phyloP scores from a whole-genome alignment of 1,284 basidiomycete species.

The Tilletiopsis washingtonensis region DNA sequence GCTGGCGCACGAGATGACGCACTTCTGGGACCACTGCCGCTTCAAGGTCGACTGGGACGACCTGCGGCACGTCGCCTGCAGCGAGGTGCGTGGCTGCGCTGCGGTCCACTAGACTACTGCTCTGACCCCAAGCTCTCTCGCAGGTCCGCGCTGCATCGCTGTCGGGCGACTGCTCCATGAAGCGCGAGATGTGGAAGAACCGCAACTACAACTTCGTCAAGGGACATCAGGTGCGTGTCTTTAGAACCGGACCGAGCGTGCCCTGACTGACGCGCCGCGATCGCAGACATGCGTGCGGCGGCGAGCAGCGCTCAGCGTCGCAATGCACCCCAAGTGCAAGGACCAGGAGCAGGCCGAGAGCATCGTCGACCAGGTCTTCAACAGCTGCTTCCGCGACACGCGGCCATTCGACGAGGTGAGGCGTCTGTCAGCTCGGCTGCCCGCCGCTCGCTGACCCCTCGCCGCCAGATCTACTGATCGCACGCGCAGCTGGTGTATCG shows the following conservation, averaged over 20 bases:
- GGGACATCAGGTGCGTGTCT: constrained; percentile 69
- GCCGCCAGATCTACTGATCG: too few species aligned
- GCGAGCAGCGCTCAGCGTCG: constrained; percentile 73
- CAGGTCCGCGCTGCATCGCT: constrained; percentile 90
- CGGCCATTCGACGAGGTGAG: constrained; percentile 97
- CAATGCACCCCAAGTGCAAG: constrained; percentile 71
- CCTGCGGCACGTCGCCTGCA: constrained; percentile 86
- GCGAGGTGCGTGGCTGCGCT: constrained; percentile 60
- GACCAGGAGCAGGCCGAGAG: constrained; percentile 64
- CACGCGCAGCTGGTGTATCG: too few species aligned
- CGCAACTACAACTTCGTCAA: constrained; percentile 76
- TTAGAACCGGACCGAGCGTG: constrained; percentile 2
- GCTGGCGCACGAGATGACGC: constrained; percentile 86
- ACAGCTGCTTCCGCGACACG: constrained; percentile 89
- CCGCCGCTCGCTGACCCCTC: too few species aligned
- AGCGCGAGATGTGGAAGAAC: constrained; percentile 64
- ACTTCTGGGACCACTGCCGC: constrained; percentile 88
- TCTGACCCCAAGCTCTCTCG: neutral
- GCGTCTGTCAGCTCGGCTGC: too few species aligned
- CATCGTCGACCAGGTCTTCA: constrained; percentile 92
- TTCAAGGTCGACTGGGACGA: constrained; percentile 90
- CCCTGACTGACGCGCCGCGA: neutral
- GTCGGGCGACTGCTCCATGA: constrained; percentile 82
- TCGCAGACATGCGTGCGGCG: constrained; percentile 73
- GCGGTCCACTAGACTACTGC: neutral